Conservation (phyloP, 1,284 basidiomycete species). For the Cryptococcus depauperatus region DNA sequence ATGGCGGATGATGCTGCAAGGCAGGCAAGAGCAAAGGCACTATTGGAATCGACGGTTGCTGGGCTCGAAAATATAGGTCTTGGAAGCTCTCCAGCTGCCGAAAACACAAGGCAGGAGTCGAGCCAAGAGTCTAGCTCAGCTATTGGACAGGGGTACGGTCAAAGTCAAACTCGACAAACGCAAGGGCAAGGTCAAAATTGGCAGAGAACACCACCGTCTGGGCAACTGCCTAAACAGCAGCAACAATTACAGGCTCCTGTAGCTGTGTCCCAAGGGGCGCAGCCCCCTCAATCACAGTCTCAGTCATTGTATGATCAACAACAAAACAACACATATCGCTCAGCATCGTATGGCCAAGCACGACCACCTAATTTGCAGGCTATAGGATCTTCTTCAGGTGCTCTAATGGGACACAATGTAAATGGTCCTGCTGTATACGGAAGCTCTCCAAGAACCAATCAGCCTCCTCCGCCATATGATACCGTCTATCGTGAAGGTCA, state of each 20-base stretch:
- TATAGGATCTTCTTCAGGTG: too few relatives aligned
- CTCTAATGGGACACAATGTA: too few relatives aligned
- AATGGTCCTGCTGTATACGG: neutral
- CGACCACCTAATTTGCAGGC: too few relatives aligned
- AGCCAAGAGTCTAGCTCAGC: neutral
- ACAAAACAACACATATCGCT: too few relatives aligned
- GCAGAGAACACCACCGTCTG: neutral
- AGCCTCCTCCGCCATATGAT: constrained; percentile 5
- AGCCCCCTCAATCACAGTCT: neutral
- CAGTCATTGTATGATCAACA: too few relatives aligned
- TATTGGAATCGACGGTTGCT: constrained; percentile 29
- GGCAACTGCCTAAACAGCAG: constrained; percentile 1
- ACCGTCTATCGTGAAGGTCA: neutral
- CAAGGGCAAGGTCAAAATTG: neutral
- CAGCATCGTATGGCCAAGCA: too few relatives aligned
- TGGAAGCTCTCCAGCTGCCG: constrained; percentile 13
- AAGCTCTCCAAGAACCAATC: constrained; percentile 2
- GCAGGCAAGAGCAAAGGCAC: constrained; percentile 19
- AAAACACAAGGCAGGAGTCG: neutral
- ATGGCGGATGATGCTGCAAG: constrained; percentile 15
- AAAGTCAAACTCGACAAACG: neutral
- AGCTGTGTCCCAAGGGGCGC: constrained; percentile 1
- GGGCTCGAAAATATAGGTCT: constrained; percentile 14
- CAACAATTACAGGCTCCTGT: neutral
- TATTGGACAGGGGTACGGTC: neutral